Evolutionary conservation across 2,329 filamentous ascomycete species (phyloP).

Genomic region (Ascomycota sp.): DNA sequence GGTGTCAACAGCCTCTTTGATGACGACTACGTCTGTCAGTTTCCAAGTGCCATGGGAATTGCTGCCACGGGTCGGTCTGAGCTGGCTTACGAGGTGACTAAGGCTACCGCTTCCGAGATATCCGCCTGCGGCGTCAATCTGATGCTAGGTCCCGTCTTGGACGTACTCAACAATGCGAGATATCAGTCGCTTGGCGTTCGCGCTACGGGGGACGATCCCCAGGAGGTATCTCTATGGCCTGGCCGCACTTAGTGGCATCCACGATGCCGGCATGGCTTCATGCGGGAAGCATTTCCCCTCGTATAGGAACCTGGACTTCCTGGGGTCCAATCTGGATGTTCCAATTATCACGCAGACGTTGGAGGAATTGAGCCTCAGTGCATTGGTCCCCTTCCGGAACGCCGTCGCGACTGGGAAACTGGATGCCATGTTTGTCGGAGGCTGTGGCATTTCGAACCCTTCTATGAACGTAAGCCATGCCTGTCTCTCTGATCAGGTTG

Average conservation of each 20-base stretch:
- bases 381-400: slow-evolving; percentile 77
- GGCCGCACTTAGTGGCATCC: slow-evolving; percentile 79
- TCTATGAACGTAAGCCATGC: slow-evolving; percentile 93
- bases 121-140: slow-evolving; percentile 88
- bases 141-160: slow-evolving; percentile 81
- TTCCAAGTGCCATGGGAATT: slow-evolving; percentile 89
- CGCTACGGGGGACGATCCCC: slow-evolving; percentile 78
- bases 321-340: slow-evolving; percentile 77
- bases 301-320: slow-evolving; percentile 85
- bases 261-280: slow-evolving; percentile 71
- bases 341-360: slow-evolving; percentile 90
- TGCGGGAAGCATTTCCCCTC: slow-evolving; percentile 95
- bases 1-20: slow-evolving; percentile 94
- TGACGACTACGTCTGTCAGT: slow-evolving; percentile 87
- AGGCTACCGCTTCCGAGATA: slow-evolving; percentile 82
- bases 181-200: slow-evolving; percentile 82
- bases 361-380: slow-evolving; percentile 80
- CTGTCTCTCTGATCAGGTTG: slow-evolving; percentile 79
- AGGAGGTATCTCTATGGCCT: slow-evolving; percentile 90
- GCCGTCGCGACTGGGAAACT: slow-evolving; percentile 64
- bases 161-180: slow-evolving; percentile 81
- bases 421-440: slow-evolving; percentile 90
- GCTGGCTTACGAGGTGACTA: slow-evolving; percentile 74
- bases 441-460: slow-evolving; percentile 77
- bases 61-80: slow-evolving; percentile 78